phyloP scores from a whole-genome alignment of 805 yeast genomes.

The Metschnikowia reukaufii region DNA sequence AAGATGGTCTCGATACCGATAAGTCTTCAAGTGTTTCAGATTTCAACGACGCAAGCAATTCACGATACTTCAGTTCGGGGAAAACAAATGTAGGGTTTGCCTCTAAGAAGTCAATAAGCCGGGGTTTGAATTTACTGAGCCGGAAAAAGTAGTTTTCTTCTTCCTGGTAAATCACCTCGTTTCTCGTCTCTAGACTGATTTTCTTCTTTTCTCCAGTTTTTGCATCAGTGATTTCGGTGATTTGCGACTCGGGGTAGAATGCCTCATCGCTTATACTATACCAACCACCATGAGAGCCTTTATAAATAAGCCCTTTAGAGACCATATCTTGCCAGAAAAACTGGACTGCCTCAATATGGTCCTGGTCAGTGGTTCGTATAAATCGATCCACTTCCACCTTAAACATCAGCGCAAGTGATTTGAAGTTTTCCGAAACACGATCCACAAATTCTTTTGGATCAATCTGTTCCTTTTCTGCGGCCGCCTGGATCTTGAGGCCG shows the following conservation, averaged over 20 bases:
- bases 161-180: slow-evolving; percentile 68
- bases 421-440: slow-evolving; percentile 61
- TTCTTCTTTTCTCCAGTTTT: slow-evolving; percentile 32
- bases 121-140: slow-evolving; percentile 57
- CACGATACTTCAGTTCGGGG: slow-evolving; percentile 58
- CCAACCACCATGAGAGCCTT: slow-evolving; percentile 91
- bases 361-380: slow-evolving; percentile 85
- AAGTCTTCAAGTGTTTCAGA: slow-evolving; percentile 56
- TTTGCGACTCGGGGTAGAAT: slow-evolving; percentile 82
- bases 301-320: slow-evolving; percentile 66
- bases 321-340: slow-evolving; percentile 66
- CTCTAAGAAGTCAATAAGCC: slow-evolving; percentile 50
- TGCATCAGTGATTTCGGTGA: slow-evolving; percentile 36
- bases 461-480: slow-evolving; percentile 56
- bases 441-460: slow-evolving; percentile 72
- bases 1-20: slow-evolving; percentile 82
- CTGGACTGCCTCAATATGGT: slow-evolving; percentile 66
- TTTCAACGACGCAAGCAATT: slow-evolving; percentile 59
- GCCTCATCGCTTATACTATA: slow-evolving; percentile 93
- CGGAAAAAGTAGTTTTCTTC: slow-evolving; percentile 89
- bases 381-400: slow-evolving; percentile 69
- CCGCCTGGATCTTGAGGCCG: slow-evolving; percentile 89
- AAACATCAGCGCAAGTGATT: slow-evolving; percentile 56
- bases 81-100: slow-evolving; percentile 57
- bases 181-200: slow-evolving; percentile 67